A percentile compares a stretch with the other conserved stretches of the same genome.
Conservation (phyloP, 495 filamentous ascomycete genomes). For the Platismatia glauca region DNA sequence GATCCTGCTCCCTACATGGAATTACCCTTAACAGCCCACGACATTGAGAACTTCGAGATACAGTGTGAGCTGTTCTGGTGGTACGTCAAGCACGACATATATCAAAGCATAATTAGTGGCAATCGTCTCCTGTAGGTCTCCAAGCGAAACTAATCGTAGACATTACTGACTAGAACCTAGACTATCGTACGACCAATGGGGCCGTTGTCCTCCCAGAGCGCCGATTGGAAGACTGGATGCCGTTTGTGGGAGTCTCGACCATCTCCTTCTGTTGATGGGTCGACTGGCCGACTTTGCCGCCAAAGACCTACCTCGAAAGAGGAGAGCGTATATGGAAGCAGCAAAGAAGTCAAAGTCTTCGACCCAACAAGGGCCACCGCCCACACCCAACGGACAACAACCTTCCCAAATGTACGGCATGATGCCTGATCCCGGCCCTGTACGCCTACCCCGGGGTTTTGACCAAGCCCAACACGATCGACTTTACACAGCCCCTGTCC, state of each 20-base stretch:
- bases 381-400: constrained; percentile 11
- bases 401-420: constrained; percentile 46
- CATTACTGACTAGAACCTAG: constrained; percentile 37
- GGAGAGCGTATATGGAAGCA: constrained; percentile 37
- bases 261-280: constrained; percentile 72
- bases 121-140: constrained; percentile 69
- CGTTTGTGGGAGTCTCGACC: constrained; percentile 79
- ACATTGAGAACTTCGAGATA: constrained; percentile 69
- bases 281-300: constrained; percentile 74
- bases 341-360: constrained; percentile 20
- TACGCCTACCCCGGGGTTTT: constrained; percentile 37
- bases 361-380: constrained; percentile 28
- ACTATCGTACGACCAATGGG: constrained; percentile 70
- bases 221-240: constrained; percentile 69
- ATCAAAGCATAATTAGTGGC: constrained; percentile 84
- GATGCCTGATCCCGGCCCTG: constrained; percentile 37
- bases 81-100: constrained; percentile 87
- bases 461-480: constrained; percentile 23
- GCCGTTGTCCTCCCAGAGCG: constrained; percentile 74
- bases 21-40: constrained; percentile 51
- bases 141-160: not conserved
- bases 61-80: constrained; percentile 92
- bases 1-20: constrained; percentile 24
- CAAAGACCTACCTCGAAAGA: constrained; percentile 69
- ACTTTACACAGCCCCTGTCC: constrained; percentile 15